Conservation (phyloP, 257 asterid species). For the Oldenlandia corymbosa region DNA sequence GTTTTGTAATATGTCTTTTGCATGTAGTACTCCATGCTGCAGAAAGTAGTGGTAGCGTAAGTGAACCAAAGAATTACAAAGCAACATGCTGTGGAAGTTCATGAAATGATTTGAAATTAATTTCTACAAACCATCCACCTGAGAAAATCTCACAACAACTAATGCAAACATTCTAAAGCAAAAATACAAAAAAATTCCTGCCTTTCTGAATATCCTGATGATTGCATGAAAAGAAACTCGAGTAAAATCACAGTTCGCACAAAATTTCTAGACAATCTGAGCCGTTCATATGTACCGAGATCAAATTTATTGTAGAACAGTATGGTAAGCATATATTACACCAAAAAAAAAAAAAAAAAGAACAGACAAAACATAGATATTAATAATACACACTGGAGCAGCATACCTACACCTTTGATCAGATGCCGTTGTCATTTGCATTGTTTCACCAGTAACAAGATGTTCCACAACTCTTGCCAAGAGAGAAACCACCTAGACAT, state of each 20-base stretch:
- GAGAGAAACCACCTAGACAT: slow-evolving; percentile 74
- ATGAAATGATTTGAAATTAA: too few relatives aligned
- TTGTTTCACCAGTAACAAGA: slow-evolving; percentile 96
- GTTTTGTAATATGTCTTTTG: slow-evolving; percentile 95
- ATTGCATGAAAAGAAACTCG: neutral
- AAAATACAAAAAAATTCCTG: neutral
- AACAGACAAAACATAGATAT: neutral
- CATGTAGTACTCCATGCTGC: slow-evolving; percentile 98
- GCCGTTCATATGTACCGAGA: too few relatives aligned
- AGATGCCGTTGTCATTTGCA: slow-evolving; percentile 86
- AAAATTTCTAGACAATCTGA: neutral
- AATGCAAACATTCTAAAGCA: neutral
- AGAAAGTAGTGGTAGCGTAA: slow-evolving; percentile 18
- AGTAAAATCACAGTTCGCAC: neutral
- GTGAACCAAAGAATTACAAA: neutral
- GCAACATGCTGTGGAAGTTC: too few relatives aligned
- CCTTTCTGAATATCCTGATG: neutral
- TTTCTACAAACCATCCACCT: neutral
- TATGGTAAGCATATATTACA: neutral
- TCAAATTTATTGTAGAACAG: neutral
- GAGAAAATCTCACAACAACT: too few relatives aligned
- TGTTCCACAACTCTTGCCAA: slow-evolving; percentile 88
- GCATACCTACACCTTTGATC: slow-evolving; percentile 88
- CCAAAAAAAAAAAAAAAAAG: neutral
- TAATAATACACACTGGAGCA: neutral